phyloP scores from a whole-genome alignment of 345 rosid genomes.

The Lagerstroemia speciosa region DNA sequence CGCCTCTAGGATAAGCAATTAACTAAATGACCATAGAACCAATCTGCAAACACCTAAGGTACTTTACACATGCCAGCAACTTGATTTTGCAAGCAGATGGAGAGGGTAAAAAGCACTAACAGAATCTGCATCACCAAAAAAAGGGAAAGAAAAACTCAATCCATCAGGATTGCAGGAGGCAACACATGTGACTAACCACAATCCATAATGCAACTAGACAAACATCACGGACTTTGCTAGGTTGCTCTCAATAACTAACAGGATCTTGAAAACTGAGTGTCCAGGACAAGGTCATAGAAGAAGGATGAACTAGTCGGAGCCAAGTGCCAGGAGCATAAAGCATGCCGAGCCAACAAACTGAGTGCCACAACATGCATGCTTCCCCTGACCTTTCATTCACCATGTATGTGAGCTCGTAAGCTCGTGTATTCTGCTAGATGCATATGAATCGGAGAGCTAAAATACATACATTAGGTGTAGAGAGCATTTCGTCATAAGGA shows the following conservation, averaged over 20 bases:
- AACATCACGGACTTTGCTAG: not conserved
- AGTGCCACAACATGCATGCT: not conserved
- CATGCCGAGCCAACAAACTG: not conserved
- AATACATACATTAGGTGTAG: conserved; percentile 82
- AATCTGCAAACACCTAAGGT: not conserved
- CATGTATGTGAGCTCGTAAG: not conserved
- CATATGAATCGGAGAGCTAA: not conserved
- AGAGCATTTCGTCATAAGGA: conserved; percentile 80
- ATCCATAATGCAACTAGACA: not conserved
- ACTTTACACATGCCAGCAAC: not conserved
- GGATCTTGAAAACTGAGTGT: not conserved
- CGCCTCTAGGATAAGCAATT: not conserved
- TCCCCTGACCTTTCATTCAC: not conserved
- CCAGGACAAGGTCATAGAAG: not conserved
- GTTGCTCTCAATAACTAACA: not conserved
- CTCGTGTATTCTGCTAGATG: not conserved
- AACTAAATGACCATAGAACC: not conserved
- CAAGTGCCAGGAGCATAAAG: not conserved
- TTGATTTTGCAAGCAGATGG: not conserved
- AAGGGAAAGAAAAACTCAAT: not conserved
- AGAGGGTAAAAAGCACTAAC: not conserved
- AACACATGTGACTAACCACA: not conserved
- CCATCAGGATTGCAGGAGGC: not conserved
- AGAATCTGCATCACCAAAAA: not conserved
- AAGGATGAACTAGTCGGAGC: not conserved